A percentile compares a stretch with the other conserved stretches of the same genome.
Conservation (phyloP, 1,284 basidiomycete species). For the Exobasidium cylindrosporum region DNA sequence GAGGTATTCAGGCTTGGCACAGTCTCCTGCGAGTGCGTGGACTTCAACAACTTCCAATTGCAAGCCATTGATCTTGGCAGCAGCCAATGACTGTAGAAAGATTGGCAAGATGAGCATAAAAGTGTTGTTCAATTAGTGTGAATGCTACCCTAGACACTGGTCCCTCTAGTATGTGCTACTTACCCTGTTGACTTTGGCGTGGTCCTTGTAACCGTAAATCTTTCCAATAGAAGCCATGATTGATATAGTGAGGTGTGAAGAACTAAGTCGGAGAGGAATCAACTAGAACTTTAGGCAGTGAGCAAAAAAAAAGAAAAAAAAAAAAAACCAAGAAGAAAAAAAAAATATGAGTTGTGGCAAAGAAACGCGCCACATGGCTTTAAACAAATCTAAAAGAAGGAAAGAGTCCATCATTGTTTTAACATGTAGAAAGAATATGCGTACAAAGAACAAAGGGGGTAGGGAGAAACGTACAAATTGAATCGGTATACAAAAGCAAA, state of each 20-base stretch:
- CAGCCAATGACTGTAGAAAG: constrained; percentile 28
- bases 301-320: constrained; percentile 3
- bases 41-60: constrained; percentile 46
- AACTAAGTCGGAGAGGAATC: background rate
- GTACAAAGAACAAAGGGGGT: background rate
- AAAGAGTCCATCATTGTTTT: background rate
- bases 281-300: background rate
- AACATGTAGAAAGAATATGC: background rate
- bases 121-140: background rate
- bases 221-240: constrained; percentile 51
- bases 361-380: too few relatives aligned
- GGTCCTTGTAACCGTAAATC: constrained; percentile 40
- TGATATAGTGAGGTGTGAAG: constrained; percentile 11
- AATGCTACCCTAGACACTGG: background rate
- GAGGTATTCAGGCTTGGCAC: constrained; percentile 47
- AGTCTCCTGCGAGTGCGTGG: constrained; percentile 29
- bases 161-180: constrained; percentile 8
- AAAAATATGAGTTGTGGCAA: too few relatives aligned
- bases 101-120: background rate
- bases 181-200: constrained; percentile 36
- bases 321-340: constrained; percentile 5
- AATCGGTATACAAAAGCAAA: background rate
- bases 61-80: constrained; percentile 50
- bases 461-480: background rate
- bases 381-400: too few relatives aligned